These are phyloP conservation scores for Hypsizygus ulmarius DNA, from an alignment of 1,284 basidiomycete species.

Conservation along the genomic window DNA sequence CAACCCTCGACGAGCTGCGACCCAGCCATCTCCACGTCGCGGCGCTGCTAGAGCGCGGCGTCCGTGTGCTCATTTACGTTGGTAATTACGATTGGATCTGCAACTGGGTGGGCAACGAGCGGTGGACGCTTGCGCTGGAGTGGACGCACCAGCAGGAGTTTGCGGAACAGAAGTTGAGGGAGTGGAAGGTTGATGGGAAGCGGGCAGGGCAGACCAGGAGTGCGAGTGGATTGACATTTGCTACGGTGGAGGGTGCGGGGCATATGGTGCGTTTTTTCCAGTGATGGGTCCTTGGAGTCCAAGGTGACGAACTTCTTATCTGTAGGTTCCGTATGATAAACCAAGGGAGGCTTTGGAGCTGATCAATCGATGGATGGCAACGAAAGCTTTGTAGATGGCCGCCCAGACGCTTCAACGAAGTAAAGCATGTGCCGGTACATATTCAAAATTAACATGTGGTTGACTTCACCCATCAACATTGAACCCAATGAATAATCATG, in stretches of 20 bases:
- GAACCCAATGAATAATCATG: too few species aligned
- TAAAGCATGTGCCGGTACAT: too few species aligned
- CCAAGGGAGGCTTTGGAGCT: slow-evolving; percentile 53
- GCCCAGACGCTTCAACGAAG: too few species aligned
- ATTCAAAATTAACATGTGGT: too few species aligned
- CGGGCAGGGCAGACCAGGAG: slow-evolving; percentile 57
- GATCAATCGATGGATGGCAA: slow-evolving; percentile 51
- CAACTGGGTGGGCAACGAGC: slow-evolving; percentile 73
- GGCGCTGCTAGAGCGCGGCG: slow-evolving; percentile 70
- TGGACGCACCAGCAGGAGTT: slow-evolving; percentile 62
- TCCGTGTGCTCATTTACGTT: slow-evolving; percentile 73
- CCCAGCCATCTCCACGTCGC: slow-evolving; percentile 54
- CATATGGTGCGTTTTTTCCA: slow-evolving; percentile 53
- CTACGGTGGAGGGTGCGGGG: slow-evolving; percentile 57
- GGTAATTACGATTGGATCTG: slow-evolving; percentile 75
- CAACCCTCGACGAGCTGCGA: slow-evolving; percentile 40
- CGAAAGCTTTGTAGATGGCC: slow-evolving; percentile 16
- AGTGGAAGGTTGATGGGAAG: slow-evolving; percentile 56
- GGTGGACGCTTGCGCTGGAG: slow-evolving; percentile 58
- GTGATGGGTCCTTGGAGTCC: background rate
- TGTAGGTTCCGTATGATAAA: slow-evolving; percentile 60
- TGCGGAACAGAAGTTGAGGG: slow-evolving; percentile 41
- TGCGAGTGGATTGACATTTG: slow-evolving; percentile 60
- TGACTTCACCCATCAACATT: too few species aligned
- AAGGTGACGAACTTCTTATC: background rate